Evolutionary conservation across 768 basidiomycete genomes (phyloP), one percentile per base, ranked within the genome.

Genomic region (Trametes coccinea): DNA sequence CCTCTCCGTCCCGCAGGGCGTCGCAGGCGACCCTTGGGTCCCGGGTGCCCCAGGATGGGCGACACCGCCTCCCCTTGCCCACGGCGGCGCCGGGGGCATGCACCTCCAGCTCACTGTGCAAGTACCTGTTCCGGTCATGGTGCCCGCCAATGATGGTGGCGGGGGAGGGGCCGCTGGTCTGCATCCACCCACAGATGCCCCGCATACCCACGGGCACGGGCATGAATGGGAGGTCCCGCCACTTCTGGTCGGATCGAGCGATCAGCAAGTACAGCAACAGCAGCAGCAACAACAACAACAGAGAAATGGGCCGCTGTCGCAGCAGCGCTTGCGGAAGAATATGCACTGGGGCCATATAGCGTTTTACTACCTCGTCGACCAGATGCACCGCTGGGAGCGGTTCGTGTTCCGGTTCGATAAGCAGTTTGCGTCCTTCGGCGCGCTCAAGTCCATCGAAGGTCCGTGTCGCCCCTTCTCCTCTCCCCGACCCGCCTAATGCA

Each of bases 301-400:
- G 22, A 22, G 22, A 1, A 22, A 22, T 1, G 22, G 22, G 49
- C 68, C 56, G 58, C 67, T 54, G 60, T 73, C 52, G 51, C 71
- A 61, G 60, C 74, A 65, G 52, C 56, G 66, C 22, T 44, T 67
- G 73, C 77, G 48, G 48, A 80, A 62, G 16, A 86, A 82, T 63
- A 79, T 83, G 62, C 86, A 89, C 56, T 93, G 90, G 90, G 90
- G 89, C 0, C 85, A 90, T 65, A 88, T 93, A 34, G 88, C 87
- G 0, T 84, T 92, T 47, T 91, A 81, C 71, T 93, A 92, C 70
- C 74, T 93, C 22, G 85, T 87, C 2, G 84, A 89, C 66, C 88
- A 91, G 70, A 92, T 92, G 85, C 84, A 85, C 64, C 82, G 90
- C 31, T 93, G 90, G 90, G 81, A 89, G 69, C 80, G 90, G 27